These are phyloP conservation scores for Trametes gibbosa DNA, from an alignment of 768 basidiomycete species.

Conservation along the genomic window DNA sequence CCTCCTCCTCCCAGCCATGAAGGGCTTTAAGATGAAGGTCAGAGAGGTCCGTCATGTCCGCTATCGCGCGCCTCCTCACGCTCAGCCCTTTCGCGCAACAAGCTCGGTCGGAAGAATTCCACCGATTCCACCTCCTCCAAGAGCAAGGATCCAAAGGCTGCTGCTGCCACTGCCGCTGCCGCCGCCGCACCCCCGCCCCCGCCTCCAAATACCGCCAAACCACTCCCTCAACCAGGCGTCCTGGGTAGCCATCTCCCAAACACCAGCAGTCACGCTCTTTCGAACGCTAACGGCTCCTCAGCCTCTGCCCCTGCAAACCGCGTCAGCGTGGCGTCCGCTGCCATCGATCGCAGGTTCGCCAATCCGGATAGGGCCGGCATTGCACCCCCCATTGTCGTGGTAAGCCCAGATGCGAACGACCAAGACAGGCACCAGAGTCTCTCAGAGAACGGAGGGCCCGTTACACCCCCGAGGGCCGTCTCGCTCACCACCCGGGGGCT, in stretches of 20 bases:
- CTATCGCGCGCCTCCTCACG: slow-evolving; percentile 20
- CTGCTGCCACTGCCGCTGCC: slow-evolving; percentile 36
- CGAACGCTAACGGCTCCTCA: slow-evolving; percentile 35
- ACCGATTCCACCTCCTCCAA: slow-evolving; percentile 61
- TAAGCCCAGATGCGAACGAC: slow-evolving; percentile 69
- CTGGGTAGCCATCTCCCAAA: slow-evolving; percentile 32
- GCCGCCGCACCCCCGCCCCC: slow-evolving; percentile 52
- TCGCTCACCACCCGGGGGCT: slow-evolving; percentile 61
- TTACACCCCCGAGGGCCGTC: slow-evolving; percentile 63
- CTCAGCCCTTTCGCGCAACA: slow-evolving; percentile 18
- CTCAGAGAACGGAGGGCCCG: slow-evolving; percentile 44
- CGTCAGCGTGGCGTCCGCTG: slow-evolving; percentile 39
- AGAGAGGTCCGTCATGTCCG: slow-evolving; percentile 18
- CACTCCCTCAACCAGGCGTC: slow-evolving; percentile 48
- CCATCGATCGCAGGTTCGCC: slow-evolving; percentile 60
- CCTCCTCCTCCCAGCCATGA: slow-evolving; percentile 46
- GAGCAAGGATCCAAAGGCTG: slow-evolving; percentile 59
- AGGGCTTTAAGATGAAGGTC: slow-evolving; percentile 83
- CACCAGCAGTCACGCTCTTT: slow-evolving; percentile 41
- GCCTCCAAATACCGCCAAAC: slow-evolving; percentile 63
- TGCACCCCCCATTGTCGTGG: slow-evolving; percentile 83
- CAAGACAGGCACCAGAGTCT: slow-evolving; percentile 29
- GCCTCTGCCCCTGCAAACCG: slow-evolving; percentile 42
- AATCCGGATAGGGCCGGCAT: slow-evolving; percentile 45
- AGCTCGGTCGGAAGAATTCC: slow-evolving; percentile 71